Base-by-base conservation (phyloP, 306 rosid genomes). In the Crotalaria pallida region DNA sequence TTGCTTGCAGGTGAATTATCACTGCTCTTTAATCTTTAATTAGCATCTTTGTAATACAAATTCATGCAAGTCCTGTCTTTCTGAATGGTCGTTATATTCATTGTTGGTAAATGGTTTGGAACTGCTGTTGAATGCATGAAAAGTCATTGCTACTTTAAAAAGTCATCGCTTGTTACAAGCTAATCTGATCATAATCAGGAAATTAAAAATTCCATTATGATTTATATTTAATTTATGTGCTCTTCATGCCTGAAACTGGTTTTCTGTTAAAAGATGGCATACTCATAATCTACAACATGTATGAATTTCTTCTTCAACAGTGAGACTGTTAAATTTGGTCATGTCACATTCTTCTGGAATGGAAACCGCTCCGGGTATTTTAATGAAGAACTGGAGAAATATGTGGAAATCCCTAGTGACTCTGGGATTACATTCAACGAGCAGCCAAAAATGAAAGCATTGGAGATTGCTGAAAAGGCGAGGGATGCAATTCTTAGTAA, bases 311-410 rank as follows among this genome's bases (percentile, higher is more conserved):
- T 70, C 51, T 36, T 61, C 29, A 13, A 75, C 87, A 95, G 99
- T 52, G 99, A 95, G 84, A 95, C 99, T 65, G 99, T 95, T 40
- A 95, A 95, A 51, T 95, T 95, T 70, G 99, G 99, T 47, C 99
- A 95, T 27, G 99, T 95, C 73, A 95, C 99, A 31, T 91, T 95
- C 84, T 91, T 95, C 84, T 95, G 99, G 99, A 95, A 95, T 27
- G 99, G 99, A 52, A 95, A 91, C 72, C 97, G 97, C 16, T 89
- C 99, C 65, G 99, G 99, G 45, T 95, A 64, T 77, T 95, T 95
- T 47, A 84, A 91, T 17, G 1, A 67, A 52, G 68, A 86, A 27
- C 36, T 95, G 91, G 99, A 95, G 73, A 84, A 91, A 34, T 95
- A 95, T 65, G 93, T 91, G 26, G 96, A 95, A 88, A 72, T 95